phyloP scores from a whole-genome alignment of 2,329 filamentous ascomycete genomes.

The Colletotrichum abscissum region DNA sequence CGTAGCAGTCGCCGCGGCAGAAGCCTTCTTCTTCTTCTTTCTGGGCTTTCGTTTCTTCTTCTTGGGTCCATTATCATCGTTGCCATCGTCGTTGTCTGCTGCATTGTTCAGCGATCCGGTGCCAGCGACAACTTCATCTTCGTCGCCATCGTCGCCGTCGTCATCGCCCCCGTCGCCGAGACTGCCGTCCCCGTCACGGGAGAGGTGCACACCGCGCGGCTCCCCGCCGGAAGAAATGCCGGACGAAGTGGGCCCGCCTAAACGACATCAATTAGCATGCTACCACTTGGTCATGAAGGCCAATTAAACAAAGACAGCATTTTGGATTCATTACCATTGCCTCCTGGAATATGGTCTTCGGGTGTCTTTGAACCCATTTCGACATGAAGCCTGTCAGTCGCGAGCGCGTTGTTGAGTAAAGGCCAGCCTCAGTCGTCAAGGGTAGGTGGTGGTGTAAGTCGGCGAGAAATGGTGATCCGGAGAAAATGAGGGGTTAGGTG shows the following conservation, averaged over 20 bases:
- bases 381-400: slow-evolving; percentile 16
- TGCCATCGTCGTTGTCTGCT: background rate
- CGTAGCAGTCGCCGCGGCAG: slow-evolving; percentile 2
- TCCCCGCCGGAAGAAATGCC: slow-evolving; percentile 48
- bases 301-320: too few species aligned
- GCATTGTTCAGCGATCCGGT: background rate
- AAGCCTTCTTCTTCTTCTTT: slow-evolving; percentile 39
- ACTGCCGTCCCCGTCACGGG: slow-evolving; percentile 55
- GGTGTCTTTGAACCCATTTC: slow-evolving; percentile 53
- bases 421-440: background rate
- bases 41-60: slow-evolving; percentile 31
- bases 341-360: slow-evolving; percentile 47
- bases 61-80: background rate
- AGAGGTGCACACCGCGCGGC: slow-evolving; percentile 52
- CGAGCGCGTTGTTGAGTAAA: background rate
- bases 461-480: background rate
- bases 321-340: slow-evolving; percentile 43
- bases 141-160: slow-evolving; percentile 42
- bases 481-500: background rate
- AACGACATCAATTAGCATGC: slow-evolving; percentile 36
- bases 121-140: slow-evolving; percentile 7
- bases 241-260: slow-evolving; percentile 36
- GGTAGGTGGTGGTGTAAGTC: background rate
- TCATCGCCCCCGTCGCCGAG: slow-evolving; percentile 47
- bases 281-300: too few species aligned